Evolutionary conservation across 441 rosid species (phyloP).

Genomic region (Biscutella auriculata): DNA sequence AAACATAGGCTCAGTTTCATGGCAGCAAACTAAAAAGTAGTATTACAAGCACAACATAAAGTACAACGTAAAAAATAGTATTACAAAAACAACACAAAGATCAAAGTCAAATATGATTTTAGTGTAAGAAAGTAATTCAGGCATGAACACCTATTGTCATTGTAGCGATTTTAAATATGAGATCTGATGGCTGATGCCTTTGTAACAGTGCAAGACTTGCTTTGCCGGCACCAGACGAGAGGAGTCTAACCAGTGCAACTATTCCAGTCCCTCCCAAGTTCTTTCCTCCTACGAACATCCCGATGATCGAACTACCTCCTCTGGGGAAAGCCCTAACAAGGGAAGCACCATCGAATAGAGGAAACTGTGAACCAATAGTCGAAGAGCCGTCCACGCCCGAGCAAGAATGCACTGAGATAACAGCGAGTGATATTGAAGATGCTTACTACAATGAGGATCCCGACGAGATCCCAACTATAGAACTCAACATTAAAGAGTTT

Average conservation of each 20-base stretch:
- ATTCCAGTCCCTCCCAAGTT: slow-evolving; percentile 10
- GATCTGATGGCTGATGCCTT: slow-evolving; percentile 16
- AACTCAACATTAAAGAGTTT: slow-evolving; percentile 57
- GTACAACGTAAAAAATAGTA: not conserved
- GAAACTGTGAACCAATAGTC: slow-evolving; percentile 50
- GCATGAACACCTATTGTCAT: not conserved
- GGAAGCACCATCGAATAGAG: slow-evolving; percentile 8
- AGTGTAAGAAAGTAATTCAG: not conserved
- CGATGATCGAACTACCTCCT: slow-evolving; percentile 30
- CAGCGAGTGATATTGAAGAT: slow-evolving; percentile 67
- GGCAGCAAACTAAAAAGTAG: not conserved
- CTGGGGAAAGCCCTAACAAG: slow-evolving; percentile 24
- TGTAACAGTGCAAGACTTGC: slow-evolving; percentile 84
- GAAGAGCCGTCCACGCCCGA: slow-evolving; percentile 86
- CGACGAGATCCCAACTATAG: slow-evolving; percentile 71
- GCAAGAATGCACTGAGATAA: slow-evolving; percentile 32
- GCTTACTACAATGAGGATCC: slow-evolving; percentile 47
- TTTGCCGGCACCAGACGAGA: slow-evolving; percentile 81
- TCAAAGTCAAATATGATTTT: slow-evolving; percentile 3
- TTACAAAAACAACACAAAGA: not conserved
- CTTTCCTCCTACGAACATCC: slow-evolving; percentile 8
- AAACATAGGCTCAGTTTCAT: not conserved
- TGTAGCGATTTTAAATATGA: slow-evolving; percentile 4
- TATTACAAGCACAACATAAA: not conserved
- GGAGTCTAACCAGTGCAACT: slow-evolving; percentile 36